Conservation (phyloP, 768 basidiomycete genomes). For the Tulasnella sp. region DNA sequence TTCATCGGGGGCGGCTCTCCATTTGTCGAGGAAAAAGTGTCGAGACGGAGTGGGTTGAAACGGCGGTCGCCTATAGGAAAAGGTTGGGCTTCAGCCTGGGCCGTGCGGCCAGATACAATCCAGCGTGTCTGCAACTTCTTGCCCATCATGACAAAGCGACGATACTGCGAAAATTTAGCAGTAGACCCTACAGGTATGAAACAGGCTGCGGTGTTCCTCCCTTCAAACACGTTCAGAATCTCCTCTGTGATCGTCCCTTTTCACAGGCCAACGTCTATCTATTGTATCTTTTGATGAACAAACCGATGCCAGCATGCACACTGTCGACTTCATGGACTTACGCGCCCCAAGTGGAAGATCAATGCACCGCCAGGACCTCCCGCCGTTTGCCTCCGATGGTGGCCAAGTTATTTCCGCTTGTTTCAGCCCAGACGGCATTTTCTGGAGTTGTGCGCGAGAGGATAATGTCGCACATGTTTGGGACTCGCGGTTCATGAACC, state of each 20-base stretch:
- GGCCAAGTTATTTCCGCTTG: background rate
- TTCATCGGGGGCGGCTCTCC: background rate
- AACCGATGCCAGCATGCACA: background rate
- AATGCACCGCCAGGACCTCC: background rate
- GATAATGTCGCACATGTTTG: slow-evolving; percentile 7
- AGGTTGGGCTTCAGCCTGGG: slow-evolving; percentile 1
- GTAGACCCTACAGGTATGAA: slow-evolving; percentile 3
- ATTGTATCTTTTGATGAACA: background rate
- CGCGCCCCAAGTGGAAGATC: background rate
- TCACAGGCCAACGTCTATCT: background rate
- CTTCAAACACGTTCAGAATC: no score
- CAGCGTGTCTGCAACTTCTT: background rate
- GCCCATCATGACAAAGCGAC: background rate
- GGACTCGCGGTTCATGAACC: slow-evolving; percentile 14
- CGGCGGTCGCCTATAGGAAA: background rate
- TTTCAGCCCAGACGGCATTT: slow-evolving; percentile 13
- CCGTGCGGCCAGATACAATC: background rate
- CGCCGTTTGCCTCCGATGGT: background rate
- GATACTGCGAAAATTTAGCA: background rate
- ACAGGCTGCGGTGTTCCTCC: no score
- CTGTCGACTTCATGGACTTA: slow-evolving; percentile 6
- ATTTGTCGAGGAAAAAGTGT: background rate
- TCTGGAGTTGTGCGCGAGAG: background rate
- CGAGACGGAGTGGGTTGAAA: background rate
- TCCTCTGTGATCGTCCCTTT: no score